phyloP scores from a whole-genome alignment of 169 alveolate species.

The Cystoisospora suis region DNA sequence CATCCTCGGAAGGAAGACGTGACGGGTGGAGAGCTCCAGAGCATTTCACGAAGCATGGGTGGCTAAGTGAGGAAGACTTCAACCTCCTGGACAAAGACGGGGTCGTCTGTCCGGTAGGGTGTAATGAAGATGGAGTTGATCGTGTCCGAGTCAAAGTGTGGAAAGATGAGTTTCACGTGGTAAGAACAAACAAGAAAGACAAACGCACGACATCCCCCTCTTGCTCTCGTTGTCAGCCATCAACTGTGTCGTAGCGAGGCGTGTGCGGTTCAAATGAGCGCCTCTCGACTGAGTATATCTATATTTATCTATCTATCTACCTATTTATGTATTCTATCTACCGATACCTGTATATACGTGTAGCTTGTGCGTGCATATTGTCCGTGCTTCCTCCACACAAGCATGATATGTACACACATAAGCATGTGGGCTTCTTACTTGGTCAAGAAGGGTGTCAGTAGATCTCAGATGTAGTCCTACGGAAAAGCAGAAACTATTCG shows the following conservation, averaged over 20 bases:
- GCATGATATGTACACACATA: too few species aligned
- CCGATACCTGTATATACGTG: too few species aligned
- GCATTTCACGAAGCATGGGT: not conserved
- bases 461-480: too few species aligned
- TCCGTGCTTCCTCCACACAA: too few species aligned
- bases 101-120: not conserved
- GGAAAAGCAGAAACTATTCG: too few species aligned
- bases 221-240: not conserved
- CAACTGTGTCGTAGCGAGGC: not conserved
- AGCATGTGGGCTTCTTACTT: too few species aligned
- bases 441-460: too few species aligned
- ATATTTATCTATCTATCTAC: too few species aligned
- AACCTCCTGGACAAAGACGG: not conserved
- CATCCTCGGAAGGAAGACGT: not conserved
- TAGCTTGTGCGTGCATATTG: too few species aligned
- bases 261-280: not conserved
- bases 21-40: not conserved
- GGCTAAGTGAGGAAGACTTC: not conserved
- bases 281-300: too few species aligned
- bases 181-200: not conserved
- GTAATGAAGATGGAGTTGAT: not conserved
- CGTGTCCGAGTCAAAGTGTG: slow-evolving; percentile 49
- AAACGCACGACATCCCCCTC: not conserved
- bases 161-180: slow-evolving; percentile 60
- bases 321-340: too few species aligned